These are phyloP conservation scores for Zizania palustris DNA, from an alignment of 202 grass and related monocot genomes.

Conservation along the genomic window DNA sequence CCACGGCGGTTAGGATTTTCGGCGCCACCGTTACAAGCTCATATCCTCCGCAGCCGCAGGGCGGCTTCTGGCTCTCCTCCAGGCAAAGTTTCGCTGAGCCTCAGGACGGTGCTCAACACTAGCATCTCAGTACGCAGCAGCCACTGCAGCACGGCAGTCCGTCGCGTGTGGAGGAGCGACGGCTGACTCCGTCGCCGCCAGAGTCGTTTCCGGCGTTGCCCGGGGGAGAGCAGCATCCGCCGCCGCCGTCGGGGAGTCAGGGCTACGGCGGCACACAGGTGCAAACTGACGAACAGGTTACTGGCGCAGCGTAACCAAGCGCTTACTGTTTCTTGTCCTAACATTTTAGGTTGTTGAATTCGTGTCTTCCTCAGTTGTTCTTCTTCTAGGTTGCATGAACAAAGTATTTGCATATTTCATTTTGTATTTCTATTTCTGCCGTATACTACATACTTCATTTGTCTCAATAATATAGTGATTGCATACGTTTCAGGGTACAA, in stretches of 20 bases:
- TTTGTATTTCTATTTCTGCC: not conserved
- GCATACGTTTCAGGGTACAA: too few relatives aligned
- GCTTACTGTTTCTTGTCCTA: not conserved
- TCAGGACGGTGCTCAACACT: not conserved
- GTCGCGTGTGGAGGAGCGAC: not conserved
- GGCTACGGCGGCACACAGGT: not conserved
- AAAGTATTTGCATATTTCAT: not conserved
- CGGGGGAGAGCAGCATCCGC: not conserved
- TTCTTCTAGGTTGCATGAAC: not conserved
- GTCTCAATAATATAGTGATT: too few relatives aligned
- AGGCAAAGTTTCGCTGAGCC: not conserved
- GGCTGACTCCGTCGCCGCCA: not conserved
- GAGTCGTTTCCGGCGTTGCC: not conserved
- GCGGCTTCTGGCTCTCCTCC: not conserved
- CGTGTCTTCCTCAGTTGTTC: not conserved
- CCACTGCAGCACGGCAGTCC: not conserved
- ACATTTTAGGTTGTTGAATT: not conserved
- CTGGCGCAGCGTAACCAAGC: not conserved
- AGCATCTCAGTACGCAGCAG: not conserved
- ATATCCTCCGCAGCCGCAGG: not conserved
- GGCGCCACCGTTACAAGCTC: not conserved
- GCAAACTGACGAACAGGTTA: not conserved
- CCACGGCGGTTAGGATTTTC: not conserved
- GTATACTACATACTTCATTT: too few relatives aligned
- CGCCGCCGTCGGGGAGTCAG: not conserved